Percentiles rank a stretch among this genome's conserved stretches.
These are phyloP conservation scores for Dalbergia cochinchinensis DNA, from an alignment of 306 rosid species.

Conservation along the genomic window DNA sequence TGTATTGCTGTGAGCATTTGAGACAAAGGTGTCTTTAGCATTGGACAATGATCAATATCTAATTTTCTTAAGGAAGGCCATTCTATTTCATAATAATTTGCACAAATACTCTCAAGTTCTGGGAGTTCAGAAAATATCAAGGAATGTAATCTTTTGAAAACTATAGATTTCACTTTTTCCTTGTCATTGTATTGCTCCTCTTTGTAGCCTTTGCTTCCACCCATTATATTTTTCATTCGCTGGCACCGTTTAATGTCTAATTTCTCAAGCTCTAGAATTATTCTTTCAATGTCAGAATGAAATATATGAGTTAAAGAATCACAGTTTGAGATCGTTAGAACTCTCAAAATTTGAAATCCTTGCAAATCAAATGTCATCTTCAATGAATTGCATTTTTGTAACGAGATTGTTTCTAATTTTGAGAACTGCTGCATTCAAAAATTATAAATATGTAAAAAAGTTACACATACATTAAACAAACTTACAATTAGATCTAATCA, in stretches of 20 bases:
- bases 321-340: neutral
- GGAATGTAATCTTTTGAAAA: neutral
- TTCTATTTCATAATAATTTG: neutral
- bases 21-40: neutral
- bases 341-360: slow-evolving; percentile 3
- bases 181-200: neutral
- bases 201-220: too few species aligned
- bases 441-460: too few species aligned
- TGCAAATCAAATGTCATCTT: too few species aligned
- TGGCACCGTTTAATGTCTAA: neutral
- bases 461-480: too few species aligned
- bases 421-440: too few species aligned
- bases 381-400: too few species aligned
- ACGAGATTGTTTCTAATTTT: too few species aligned
- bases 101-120: slow-evolving; percentile 2
- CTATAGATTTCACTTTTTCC: neutral
- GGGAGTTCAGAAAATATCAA: neutral
- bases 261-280: neutral
- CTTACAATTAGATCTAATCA: neutral
- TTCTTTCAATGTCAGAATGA: neutral
- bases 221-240: neutral
- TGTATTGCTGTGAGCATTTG: neutral
- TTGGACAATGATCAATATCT: neutral
- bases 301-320: slow-evolving; percentile 15
- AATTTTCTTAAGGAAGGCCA: neutral